Evolutionary conservation across 2,329 filamentous ascomycete genomes (phyloP), one percentile per base, ranked within the genome.

Genomic region (Plenodomus lindquistii): DNA sequence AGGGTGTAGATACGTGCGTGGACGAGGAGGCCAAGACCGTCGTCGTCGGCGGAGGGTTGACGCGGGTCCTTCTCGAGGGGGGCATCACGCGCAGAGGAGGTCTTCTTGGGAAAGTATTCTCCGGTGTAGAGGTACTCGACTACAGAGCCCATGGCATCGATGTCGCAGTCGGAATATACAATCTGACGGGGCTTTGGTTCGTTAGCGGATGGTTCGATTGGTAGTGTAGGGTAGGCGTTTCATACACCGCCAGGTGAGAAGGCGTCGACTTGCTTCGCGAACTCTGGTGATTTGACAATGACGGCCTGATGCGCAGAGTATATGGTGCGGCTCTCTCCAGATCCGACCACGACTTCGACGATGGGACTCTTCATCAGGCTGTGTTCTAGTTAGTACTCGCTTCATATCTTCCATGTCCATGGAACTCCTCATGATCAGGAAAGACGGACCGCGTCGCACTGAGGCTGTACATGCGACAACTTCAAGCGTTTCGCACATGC

Each of bases 1-100:
- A 97, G 80, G 0, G 90, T 96, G 78, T 96, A 96, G 56, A 96
- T 83, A 55, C 88, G 87, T 18, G 92, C 92, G 71, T 97, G 92
- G 66, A 89, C 90, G 52, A 97, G 84, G 16, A 97, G 85, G 67
- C 93, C 88, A 13, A 87, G 81, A 58, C 91, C 91, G n/a, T 83
- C 83, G 68, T 89, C 81, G 74, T 96, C 91, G 47, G 89, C 78
- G 0, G 75, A 70, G 3, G 88, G 87, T 11, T 84, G 71, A 7
- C 80, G 74, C 0, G 86, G 81, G 67, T 93, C 87, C 45, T 79
- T 70, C 67, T 95, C 89, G 38, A 95, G 83, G 21, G 80, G 75
- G 37, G 85, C 85, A 62, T 86, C 81, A 44, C 84, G 83, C 13
- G 86, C 68, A 62, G 85, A 83, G 60, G 81, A 81, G 17, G 80